These are phyloP conservation scores for Myxozyma geophila DNA, from an alignment of 805 yeast genomes.

Conservation along the genomic window DNA sequence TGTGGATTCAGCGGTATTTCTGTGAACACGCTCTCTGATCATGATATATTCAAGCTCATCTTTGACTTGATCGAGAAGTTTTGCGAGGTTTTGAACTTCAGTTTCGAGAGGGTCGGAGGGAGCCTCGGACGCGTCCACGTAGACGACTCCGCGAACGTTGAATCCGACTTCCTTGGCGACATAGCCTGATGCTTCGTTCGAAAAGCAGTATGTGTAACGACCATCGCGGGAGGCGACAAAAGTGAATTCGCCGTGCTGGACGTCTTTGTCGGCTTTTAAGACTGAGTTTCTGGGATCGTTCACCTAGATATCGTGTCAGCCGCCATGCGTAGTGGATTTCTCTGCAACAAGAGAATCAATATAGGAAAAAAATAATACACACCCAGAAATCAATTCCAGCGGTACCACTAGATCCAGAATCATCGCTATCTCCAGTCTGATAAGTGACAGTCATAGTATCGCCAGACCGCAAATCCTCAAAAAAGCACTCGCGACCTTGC, in stretches of 20 bases:
- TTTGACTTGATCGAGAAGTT: constrained; percentile 81
- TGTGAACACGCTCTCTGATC: constrained; percentile 94
- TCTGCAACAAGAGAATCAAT: neutral
- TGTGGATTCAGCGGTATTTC: constrained; percentile 98
- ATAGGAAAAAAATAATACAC: constrained; percentile 1
- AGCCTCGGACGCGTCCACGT: constrained; percentile 61
- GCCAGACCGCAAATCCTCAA: constrained; percentile 75
- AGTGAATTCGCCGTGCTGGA: constrained; percentile 80
- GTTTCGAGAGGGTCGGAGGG: constrained; percentile 60
- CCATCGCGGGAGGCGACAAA: constrained; percentile 70
- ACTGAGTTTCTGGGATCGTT: constrained; percentile 55
- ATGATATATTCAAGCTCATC: constrained; percentile 90
- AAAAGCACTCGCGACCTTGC: constrained; percentile 63
- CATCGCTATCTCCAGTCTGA: constrained; percentile 90
- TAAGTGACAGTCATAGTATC: constrained; percentile 87
- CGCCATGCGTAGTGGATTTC: neutral
- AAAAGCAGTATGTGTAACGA: constrained; percentile 84
- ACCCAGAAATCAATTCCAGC: constrained; percentile 39
- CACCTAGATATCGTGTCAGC: constrained; percentile 45
- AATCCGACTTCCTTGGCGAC: constrained; percentile 90
- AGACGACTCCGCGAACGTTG: constrained; percentile 91
- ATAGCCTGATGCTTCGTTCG: constrained; percentile 75
- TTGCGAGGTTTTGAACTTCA: constrained; percentile 75
- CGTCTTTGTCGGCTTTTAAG: constrained; percentile 55
- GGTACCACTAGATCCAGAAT: constrained; percentile 31